Conservation (phyloP, 2,329 filamentous ascomycete species). For the Sphaerulina musiva region DNA sequence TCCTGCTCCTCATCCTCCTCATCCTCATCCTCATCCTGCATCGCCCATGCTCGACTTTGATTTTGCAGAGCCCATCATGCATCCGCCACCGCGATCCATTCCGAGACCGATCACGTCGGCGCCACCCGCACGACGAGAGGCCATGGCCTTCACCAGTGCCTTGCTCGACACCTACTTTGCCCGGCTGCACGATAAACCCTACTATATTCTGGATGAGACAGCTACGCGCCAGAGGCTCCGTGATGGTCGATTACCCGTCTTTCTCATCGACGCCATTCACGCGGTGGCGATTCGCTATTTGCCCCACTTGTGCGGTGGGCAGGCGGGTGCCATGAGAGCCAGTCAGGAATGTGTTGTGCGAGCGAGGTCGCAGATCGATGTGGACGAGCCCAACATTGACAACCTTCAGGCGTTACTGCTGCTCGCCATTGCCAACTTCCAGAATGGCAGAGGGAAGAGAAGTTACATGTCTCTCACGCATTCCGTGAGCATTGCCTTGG, state of each 20-base stretch:
- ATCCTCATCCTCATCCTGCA: too few species aligned
- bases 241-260: slow-evolving; percentile 54
- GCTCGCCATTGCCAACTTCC: slow-evolving; percentile 68
- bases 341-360: slow-evolving; percentile 68
- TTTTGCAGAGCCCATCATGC: not conserved
- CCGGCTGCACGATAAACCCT: slow-evolving; percentile 74
- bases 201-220: slow-evolving; percentile 72
- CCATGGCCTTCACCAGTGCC: slow-evolving; percentile 23
- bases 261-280: slow-evolving; percentile 49
- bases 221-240: slow-evolving; percentile 66
- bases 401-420: slow-evolving; percentile 68
- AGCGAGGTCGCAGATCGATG: slow-evolving; percentile 64
- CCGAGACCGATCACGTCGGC: slow-evolving; percentile 10
- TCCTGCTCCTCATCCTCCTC: not conserved
- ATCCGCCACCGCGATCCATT: slow-evolving; percentile 1
- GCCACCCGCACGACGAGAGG: slow-evolving; percentile 12
- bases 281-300: slow-evolving; percentile 57
- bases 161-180: slow-evolving; percentile 69
- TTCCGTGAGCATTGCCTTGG: slow-evolving; percentile 75
- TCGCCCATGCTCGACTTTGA: slow-evolving; percentile 5
- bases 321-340: slow-evolving; percentile 59
- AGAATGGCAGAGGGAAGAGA: slow-evolving; percentile 72
- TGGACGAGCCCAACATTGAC: slow-evolving; percentile 75
- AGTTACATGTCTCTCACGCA: slow-evolving; percentile 79
- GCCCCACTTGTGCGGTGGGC: slow-evolving; percentile 56